phyloP scores from a whole-genome alignment of 2,329 filamentous ascomycete species.

The Sporothrix variecibatus region DNA sequence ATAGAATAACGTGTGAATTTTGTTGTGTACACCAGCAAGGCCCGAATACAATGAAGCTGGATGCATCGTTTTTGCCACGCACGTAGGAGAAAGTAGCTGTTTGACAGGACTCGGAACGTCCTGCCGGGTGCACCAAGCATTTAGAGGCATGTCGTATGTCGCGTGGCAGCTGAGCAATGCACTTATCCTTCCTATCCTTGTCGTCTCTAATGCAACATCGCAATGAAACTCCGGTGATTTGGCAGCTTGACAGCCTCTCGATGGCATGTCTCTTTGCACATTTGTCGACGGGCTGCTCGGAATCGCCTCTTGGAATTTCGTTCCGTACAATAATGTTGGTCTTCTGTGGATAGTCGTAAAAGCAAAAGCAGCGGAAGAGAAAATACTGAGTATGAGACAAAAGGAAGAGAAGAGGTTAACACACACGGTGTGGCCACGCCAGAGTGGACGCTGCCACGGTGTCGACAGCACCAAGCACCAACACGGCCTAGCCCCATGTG shows the following conservation, averaged over 20 bases:
- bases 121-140: not conserved
- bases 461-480: slow-evolving; percentile 4
- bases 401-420: not conserved
- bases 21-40: not conserved
- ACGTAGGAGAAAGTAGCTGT: not conserved
- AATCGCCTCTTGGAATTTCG: not conserved
- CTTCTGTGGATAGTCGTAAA: not conserved
- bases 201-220: not conserved
- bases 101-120: not conserved
- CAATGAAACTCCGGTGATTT: not conserved
- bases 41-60: not conserved
- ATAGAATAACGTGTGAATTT: too few relatives aligned
- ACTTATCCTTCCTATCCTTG: not conserved
- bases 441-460: not conserved
- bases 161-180: slow-evolving; percentile 14
- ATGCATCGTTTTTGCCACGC: not conserved
- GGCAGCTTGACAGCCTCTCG: slow-evolving; percentile 12
- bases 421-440: not conserved
- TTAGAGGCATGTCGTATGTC: not conserved
- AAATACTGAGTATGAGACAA: not conserved
- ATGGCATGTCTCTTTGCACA: not conserved
- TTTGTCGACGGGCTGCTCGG: not conserved
- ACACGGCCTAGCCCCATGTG: slow-evolving; percentile 21
- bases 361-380: not conserved
- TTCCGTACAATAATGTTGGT: too few relatives aligned